Percentiles rank a stretch among this genome's conserved stretches.
These are phyloP conservation scores for Letharia columbiana DNA, from an alignment of 495 filamentous ascomycete species.

Conservation along the genomic window DNA sequence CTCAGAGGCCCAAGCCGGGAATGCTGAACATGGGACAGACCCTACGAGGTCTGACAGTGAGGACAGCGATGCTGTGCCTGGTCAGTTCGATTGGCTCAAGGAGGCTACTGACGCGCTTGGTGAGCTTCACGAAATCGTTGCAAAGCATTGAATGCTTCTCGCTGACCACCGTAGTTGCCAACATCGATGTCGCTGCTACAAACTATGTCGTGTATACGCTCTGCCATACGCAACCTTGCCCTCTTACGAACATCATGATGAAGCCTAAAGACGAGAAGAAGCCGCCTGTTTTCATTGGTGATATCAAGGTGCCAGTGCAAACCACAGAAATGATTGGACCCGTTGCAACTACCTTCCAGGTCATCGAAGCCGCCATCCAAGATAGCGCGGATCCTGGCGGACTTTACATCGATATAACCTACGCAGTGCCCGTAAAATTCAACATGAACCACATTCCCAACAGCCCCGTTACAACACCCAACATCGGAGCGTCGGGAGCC, in stretches of 20 bases:
- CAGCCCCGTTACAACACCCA: constrained; percentile 53
- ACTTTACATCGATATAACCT: constrained; percentile 53
- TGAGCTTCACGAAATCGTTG: constrained; percentile 17
- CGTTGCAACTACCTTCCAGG: constrained; percentile 18
- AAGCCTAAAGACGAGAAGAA: constrained; percentile 24
- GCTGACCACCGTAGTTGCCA: constrained; percentile 12
- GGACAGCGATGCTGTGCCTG: not conserved
- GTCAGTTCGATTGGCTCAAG: constrained; percentile 8
- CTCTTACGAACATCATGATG: constrained; percentile 41
- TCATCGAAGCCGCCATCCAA: constrained; percentile 13
- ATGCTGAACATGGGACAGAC: not conserved
- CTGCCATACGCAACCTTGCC: constrained; percentile 55
- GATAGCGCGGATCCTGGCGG: constrained; percentile 29
- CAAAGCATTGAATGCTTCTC: constrained; percentile 23
- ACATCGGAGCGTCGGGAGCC: constrained; percentile 34
- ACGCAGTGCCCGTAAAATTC: constrained; percentile 55
- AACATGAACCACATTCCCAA: constrained; percentile 52
- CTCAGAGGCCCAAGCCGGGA: constrained; percentile 2
- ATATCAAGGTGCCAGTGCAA: constrained; percentile 49
- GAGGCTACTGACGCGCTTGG: constrained; percentile 10
- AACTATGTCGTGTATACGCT: constrained; percentile 47
- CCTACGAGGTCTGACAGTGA: constrained; percentile 7
- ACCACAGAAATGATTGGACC: constrained; percentile 31
- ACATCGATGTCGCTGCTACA: constrained; percentile 5
- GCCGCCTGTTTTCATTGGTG: constrained; percentile 35